Percentiles rank a stretch among this genome's conserved stretches.
Evolutionary conservation across 805 yeast species (phyloP).

Genomic region (Cephaloascus albidus): DNA sequence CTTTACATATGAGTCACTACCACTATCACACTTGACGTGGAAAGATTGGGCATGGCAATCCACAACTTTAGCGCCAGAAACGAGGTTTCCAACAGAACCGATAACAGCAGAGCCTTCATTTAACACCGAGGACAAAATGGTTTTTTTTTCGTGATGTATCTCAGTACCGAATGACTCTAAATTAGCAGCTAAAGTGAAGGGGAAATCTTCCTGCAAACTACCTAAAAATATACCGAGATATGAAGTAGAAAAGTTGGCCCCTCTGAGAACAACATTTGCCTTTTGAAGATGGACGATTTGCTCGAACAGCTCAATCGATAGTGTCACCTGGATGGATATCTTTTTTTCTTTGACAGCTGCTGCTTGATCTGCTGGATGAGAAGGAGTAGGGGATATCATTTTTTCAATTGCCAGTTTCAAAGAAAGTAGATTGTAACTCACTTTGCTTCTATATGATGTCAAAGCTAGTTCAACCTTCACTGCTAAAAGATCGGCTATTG

Average conservation of each 20-base stretch:
- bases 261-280: constrained; percentile 7
- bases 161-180: constrained; percentile 4
- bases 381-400: neutral
- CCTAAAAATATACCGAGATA: constrained; percentile 8
- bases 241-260: constrained; percentile 6
- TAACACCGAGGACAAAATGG: constrained; percentile 2
- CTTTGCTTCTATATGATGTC: neutral
- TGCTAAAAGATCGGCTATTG: neutral
- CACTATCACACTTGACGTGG: constrained; percentile 8
- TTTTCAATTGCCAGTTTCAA: constrained; percentile 2
- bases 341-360: constrained; percentile 3
- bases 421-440: constrained; percentile 2
- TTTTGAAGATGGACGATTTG: constrained; percentile 12
- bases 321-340: constrained; percentile 7
- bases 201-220: constrained; percentile 6
- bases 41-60: constrained; percentile 6
- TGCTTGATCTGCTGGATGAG: neutral
- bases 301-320: constrained; percentile 8
- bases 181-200: constrained; percentile 10
- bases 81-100: constrained; percentile 7
- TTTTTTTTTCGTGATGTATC: constrained; percentile 3
- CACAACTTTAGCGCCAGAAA: constrained; percentile 11
- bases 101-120: constrained; percentile 2
- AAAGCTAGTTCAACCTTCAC: constrained; percentile 1
- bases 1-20: constrained; percentile 8